Evolutionary conservation across 306 rosid species (phyloP).

Genomic region (Fragaria iinumae): DNA sequence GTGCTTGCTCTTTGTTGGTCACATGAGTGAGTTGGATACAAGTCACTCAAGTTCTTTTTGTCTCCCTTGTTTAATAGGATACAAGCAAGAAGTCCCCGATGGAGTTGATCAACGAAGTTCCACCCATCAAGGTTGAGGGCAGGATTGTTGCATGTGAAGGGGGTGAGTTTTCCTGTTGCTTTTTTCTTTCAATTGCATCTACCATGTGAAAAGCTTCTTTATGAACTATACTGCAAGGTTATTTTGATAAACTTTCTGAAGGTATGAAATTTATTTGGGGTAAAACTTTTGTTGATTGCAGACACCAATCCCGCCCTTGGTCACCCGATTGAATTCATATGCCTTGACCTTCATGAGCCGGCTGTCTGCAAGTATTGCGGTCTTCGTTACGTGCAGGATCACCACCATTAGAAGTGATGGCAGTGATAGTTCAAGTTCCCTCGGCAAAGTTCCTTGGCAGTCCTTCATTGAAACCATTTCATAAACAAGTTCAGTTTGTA

Average conservation of each 20-base stretch:
- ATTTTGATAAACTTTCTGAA: not conserved
- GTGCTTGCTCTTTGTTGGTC: not conserved
- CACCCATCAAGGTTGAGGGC: conserved; percentile 89
- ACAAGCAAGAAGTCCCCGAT: conserved; percentile 90
- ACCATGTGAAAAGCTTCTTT: not conserved
- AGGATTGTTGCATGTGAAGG: conserved; percentile 97
- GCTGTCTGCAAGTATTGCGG: conserved; percentile 95
- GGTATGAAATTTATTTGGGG: not conserved
- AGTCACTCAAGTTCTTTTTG: conserved; percentile 10
- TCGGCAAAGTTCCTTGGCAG: conserved; percentile 24
- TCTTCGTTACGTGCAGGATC: conserved; percentile 75
- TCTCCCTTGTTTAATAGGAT: conserved; percentile 52
- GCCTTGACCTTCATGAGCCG: conserved; percentile 73
- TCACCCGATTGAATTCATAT: conserved; percentile 88
- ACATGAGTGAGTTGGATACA: not conserved
- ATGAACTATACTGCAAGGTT: not conserved
- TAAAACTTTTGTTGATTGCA: conserved; percentile 40
- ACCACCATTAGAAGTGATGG: conserved; percentile 53
- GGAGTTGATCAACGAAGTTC: conserved; percentile 97
- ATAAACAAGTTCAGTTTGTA: conserved; percentile 29
- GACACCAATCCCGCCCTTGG: conserved; percentile 80
- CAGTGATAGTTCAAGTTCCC: conserved; percentile 5
- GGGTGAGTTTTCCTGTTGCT: conserved; percentile 44
- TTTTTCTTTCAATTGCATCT: not conserved
- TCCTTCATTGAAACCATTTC: conserved; percentile 17